Evolutionary conservation across 768 basidiomycete species (phyloP), one percentile per base, ranked within the genome.

Genomic region (Boletus sp.): DNA sequence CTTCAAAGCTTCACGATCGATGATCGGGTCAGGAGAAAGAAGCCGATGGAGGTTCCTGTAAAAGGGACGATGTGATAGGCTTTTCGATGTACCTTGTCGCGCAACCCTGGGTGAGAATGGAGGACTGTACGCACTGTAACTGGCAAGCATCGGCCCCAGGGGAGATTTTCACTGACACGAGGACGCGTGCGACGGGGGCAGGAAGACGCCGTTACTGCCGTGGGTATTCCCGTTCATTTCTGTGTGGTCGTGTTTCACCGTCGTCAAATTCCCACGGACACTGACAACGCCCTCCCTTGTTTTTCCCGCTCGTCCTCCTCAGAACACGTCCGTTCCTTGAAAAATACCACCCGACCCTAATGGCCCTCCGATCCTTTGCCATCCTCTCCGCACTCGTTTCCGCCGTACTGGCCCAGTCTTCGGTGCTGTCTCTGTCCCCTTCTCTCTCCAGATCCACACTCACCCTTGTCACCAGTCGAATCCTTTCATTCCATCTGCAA

Each of bases 401-500:
- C 21, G 74, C 73, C 19, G 84, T 71, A 9, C 59, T 81, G 55
- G 85, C 82, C 9, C 78, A 80, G 73, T 74, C 76, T 45, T 67
- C 74, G 55, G 79, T 81, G 64, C 43, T 70, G 4, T 49, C n/a
- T 5, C 5, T 23, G 8, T 38, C 11, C 2, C n/a, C 6, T 1
- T 5, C 7, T 42, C 19, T 15, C 10, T 19, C 35, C 2, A n/a
- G 9, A 21, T 17, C 19, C 30, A 1, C 30, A 3, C 43, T 62
- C 62, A 62, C 54, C 62, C 17, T 53, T n/a, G 23, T 47, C 72
- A 2, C 37, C 65, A 75, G 45, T 56, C 70, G 33, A 77, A 75
- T 65, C 70, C 83, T 11, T 74, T 84, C 62, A 85, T 94, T 67
- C 92, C 93, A n/a, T 53, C 81, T 14, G 80, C 74, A 50, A 83